Evolutionary conservation across 192 early-diverging fungal species (phyloP), one percentile per base, ranked within the genome.

Genomic region (Phlyctochytrium arcticum): DNA sequence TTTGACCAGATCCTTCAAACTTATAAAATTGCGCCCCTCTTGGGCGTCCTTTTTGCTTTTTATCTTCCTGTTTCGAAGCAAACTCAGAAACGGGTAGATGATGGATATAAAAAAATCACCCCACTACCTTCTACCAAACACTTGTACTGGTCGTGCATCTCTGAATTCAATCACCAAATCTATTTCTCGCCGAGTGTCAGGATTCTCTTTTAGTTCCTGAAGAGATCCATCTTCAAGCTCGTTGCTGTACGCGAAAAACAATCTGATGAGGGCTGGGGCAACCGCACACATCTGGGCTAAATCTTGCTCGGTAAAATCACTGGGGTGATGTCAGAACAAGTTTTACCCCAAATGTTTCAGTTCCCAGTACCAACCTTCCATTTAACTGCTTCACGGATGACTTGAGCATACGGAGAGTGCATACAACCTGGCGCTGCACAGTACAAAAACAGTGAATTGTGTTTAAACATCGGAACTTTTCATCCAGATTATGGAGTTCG

Each of bases 401-500:
- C 37, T 57, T 49, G 4, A 73, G 27, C 1, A 34, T 42, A 9
- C 62, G 59, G 29, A 49, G 47, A 8, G 71, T 73, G 44, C 71
- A 73, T 10, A 67, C 42, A n/a, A 68, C 48, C 36, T 73, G 65
- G 12, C 71, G 57, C 33, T 73, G 71, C 8, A 67, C 64, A 21
- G 32, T 24, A 42, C 55, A 63, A 32, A 73, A 73, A 39, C 65
- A 62, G 33, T 73, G 55, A 15, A 73, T 65, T 6, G 63, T 60
- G 53, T 72, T 72, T 23, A 72, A 31, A 27, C 56, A 65, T 50
- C 37, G 30, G 60, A 72, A 72, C 29, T 37, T 27, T 7, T 50
- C 26, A 17, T 66, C 57, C 26, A 72, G 47, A 12, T 23, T 42
- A 6, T 12, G 35, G 19, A 72, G 37, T 24, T 56, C 58, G 6